Evolutionary conservation across 2,329 filamentous ascomycete genomes (phyloP).

Genomic region (Tolypocladium album): DNA sequence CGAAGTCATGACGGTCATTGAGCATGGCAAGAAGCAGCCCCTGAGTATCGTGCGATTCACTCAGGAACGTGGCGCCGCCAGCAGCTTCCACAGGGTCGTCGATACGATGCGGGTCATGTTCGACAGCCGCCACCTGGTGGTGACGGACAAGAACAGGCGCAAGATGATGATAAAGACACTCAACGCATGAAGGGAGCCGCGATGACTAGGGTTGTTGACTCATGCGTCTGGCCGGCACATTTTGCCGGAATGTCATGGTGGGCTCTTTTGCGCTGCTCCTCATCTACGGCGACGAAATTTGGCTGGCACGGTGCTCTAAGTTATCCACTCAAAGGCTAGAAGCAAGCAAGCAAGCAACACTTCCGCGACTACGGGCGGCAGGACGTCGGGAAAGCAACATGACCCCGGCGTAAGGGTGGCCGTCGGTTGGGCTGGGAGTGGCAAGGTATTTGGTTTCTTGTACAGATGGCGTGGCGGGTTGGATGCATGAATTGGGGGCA

Average conservation of each 20-base stretch:
- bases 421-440: background rate
- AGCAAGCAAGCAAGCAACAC: background rate
- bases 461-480: constrained; percentile 5
- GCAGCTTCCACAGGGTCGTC: constrained; percentile 75
- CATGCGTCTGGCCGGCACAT: background rate
- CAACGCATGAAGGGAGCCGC: constrained; percentile 1
- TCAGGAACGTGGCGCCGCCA: constrained; percentile 84
- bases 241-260: background rate
- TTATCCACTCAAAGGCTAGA: background rate
- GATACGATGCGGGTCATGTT: constrained; percentile 65
- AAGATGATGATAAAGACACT: constrained; percentile 67
- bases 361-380: background rate
- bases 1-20: constrained; percentile 81
- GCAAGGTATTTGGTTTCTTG: background rate
- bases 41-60: constrained; percentile 78
- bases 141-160: constrained; percentile 54
- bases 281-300: background rate
- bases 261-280: background rate
- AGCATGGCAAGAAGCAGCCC: constrained; percentile 67
- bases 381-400: background rate
- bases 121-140: constrained; percentile 51
- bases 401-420: background rate
- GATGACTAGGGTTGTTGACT: background rate
- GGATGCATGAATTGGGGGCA: background rate
- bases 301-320: background rate